Evolutionary conservation across 495 filamentous ascomycete species (phyloP), one percentile per base, ranked within the genome.

Genomic region (Mytilinidion resinicola): DNA sequence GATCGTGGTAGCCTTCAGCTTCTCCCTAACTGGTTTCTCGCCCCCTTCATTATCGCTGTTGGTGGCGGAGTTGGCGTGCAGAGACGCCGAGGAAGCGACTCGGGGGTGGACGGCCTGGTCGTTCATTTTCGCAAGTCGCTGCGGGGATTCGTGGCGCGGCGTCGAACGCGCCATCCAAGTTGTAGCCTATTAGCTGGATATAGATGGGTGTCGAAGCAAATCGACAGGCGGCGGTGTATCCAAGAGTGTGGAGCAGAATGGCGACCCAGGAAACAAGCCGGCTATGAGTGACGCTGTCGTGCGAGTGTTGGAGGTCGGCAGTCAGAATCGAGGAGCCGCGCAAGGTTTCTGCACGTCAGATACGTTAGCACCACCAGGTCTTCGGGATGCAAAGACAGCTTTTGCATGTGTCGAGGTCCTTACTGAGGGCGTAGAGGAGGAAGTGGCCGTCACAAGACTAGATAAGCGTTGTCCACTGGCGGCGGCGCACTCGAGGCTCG

Each of bases 1-100:
- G 58, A 87, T 80, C 6, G 78, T 76, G 5, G 84, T 82, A 64
- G 85, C 76, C 69, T 82, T 81, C 44, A 87, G 67, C 64, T 85
- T 80, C 60, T 82, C 78, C 51, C 84, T 75, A 43, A 83, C 80
- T 9, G 80, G 80, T 56, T 77, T 76, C 63, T 83, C 81, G 60
- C 79, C 73, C n/a, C 55, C 57, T 11, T 63, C 64, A 25, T 47
- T 63, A 46, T 67, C 64, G 60, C 60, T 67, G 33, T 53, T 56
- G 17, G 64, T 54, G 4, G 64, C 56, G 20, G 64, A 63, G 19
- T 47, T 14, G n/a, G 33, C 50, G 37, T 36, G n/a, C 11, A 37
- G 33, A 17, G 50, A 37, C 9, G 36, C 12, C 50, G 50, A 53
- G 14, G 50, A 53, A 1, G 12, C 15, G 8, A 37, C 56, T 20